phyloP scores from a whole-genome alignment of 2,329 filamentous ascomycete species.

The Aschersonia sp. region DNA sequence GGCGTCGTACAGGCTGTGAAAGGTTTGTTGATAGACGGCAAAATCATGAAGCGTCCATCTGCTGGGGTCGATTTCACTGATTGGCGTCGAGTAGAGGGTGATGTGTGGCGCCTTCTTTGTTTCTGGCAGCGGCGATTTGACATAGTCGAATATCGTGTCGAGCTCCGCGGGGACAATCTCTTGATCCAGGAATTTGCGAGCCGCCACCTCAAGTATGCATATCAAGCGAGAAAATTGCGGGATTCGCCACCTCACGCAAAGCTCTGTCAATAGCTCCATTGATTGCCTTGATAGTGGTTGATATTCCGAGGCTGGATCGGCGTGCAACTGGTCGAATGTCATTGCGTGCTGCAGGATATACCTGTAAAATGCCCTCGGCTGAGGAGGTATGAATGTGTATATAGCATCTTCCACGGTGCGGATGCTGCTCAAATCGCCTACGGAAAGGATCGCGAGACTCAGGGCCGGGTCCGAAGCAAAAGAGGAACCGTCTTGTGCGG shows the following conservation, averaged over 20 bases:
- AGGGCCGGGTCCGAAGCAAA: conserved; percentile 50
- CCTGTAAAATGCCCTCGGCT: conserved; percentile 71
- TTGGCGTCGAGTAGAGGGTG: conserved; percentile 31
- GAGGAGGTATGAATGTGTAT: conserved; percentile 81
- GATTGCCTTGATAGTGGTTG: conserved; percentile 60
- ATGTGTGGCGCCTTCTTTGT: conserved; percentile 48
- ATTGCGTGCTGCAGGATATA: conserved; percentile 68
- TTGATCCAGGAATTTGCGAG: conserved; percentile 72
- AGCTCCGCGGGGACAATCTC: conserved; percentile 70
- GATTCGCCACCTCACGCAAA: conserved; percentile 79
- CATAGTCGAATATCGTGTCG: conserved; percentile 67
- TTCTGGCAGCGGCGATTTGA: conserved; percentile 57
- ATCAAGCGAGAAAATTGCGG: conserved; percentile 70
- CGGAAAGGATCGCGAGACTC: conserved; percentile 49
- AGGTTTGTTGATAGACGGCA: conserved; percentile 56
- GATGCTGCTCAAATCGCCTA: conserved; percentile 38
- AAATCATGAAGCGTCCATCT: conserved; percentile 58
- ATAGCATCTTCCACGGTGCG: conserved; percentile 45
- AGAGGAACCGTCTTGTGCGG: conserved; percentile 26
- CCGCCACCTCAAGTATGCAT: conserved; percentile 69
- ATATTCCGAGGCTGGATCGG: conserved; percentile 31
- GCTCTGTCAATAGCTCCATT: conserved; percentile 68
- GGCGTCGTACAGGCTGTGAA: conserved; percentile 64
- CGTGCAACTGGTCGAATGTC: conserved; percentile 45
- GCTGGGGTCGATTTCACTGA: conserved; percentile 41